Evolutionary conservation across 116 monocot species (phyloP).

Genomic region (Trichopus zeylanicus): DNA sequence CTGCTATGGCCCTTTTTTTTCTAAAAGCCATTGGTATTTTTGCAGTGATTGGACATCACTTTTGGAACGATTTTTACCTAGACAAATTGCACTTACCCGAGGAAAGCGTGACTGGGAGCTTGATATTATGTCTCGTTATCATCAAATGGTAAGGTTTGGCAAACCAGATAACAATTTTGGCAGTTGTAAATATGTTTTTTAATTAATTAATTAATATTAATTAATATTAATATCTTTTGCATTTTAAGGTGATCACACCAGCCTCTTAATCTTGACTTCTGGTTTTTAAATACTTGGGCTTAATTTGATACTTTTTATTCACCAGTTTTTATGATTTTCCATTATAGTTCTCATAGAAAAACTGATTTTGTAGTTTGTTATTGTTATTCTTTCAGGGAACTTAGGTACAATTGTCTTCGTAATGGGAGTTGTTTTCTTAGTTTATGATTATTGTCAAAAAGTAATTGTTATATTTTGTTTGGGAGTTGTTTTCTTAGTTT

Average conservation of each 20-base stretch:
- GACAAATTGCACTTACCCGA: conserved; percentile 87
- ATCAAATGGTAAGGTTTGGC: conserved; percentile 62
- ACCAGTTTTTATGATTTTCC: not conserved
- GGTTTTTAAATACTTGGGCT: not conserved
- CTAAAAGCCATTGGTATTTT: too few relatives aligned
- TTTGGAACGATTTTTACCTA: conserved; percentile 92
- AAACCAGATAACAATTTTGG: not conserved
- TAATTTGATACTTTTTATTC: not conserved
- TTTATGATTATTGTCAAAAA: not conserved
- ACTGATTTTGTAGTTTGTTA: not conserved
- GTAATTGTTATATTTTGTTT: too few relatives aligned
- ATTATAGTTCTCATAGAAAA: not conserved
- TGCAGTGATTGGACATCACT: conserved; percentile 91
- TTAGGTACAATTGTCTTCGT: not conserved
- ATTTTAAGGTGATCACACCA: too few relatives aligned
- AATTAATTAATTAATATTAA: not conserved
- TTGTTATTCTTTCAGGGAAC: not conserved
- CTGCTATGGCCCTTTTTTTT: too few relatives aligned
- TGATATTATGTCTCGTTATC: conserved; percentile 84
- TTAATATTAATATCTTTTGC: not conserved
- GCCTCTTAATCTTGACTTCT: not conserved
- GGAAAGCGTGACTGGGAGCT: conserved; percentile 92
- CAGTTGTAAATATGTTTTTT: not conserved
- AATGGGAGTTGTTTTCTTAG: too few relatives aligned
- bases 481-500: too few relatives aligned